Percentiles rank a stretch among this genome's conserved stretches.
phyloP scores from a whole-genome alignment of 1,284 basidiomycete genomes.

The Cryptococcus hybrid region DNA sequence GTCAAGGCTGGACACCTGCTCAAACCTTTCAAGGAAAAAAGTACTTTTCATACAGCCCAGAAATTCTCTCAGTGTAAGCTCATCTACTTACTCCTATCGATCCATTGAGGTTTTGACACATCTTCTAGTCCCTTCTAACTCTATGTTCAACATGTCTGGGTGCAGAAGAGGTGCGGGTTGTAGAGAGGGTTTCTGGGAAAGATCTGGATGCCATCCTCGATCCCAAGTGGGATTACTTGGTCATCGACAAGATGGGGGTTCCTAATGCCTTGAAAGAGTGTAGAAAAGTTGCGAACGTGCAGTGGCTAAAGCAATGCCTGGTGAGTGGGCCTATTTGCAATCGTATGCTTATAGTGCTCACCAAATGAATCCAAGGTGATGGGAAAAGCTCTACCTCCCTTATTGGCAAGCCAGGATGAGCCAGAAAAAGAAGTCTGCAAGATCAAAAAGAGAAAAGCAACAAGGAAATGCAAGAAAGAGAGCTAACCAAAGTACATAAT shows the following conservation, averaged over 20 bases:
- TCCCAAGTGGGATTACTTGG: constrained; percentile 61
- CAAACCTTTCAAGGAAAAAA: constrained; percentile 20
- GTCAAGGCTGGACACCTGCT: constrained; percentile 53
- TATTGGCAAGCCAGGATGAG: not conserved
- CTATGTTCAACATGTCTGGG: constrained; percentile 68
- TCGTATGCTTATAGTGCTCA: not conserved
- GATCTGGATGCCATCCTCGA: constrained; percentile 39
- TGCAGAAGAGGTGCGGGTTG: constrained; percentile 58
- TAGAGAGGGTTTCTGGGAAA: constrained; percentile 10
- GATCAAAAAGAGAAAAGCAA: too few relatives aligned
- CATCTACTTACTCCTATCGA: not conserved
- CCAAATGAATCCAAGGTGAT: constrained; percentile 4
- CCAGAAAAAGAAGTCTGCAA: not conserved
- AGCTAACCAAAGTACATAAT: too few relatives aligned
- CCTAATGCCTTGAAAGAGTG: constrained; percentile 45
- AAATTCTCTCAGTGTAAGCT: not conserved
- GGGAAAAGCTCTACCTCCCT: constrained; percentile 5
- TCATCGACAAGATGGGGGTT: constrained; percentile 55
- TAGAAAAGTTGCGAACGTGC: constrained; percentile 35
- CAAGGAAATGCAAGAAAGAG: too few relatives aligned
- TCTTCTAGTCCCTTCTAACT: constrained; percentile 57
- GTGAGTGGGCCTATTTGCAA: constrained; percentile 16
- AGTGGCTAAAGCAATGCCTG: constrained; percentile 80
- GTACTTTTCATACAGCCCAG: constrained; percentile 32
- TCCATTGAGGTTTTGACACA: not conserved